These are phyloP conservation scores for Alternaria hordeiaustralica DNA, from an alignment of 2,329 filamentous ascomycete species.

Conservation along the genomic window DNA sequence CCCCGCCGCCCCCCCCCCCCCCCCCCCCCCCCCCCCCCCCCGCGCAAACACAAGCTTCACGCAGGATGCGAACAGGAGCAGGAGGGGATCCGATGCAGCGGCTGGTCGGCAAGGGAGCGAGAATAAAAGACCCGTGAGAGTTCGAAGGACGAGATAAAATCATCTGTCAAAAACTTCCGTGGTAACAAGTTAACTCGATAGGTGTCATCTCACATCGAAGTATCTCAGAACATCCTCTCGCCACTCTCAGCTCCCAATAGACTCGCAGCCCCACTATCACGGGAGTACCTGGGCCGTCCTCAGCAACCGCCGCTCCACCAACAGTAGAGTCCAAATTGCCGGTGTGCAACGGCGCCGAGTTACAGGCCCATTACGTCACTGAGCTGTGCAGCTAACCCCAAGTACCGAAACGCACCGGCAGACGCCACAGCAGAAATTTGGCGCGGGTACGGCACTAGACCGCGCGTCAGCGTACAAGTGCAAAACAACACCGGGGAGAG, in stretches of 20 bases:
- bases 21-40: too few relatives aligned
- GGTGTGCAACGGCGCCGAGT: not conserved
- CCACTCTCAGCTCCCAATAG: not conserved
- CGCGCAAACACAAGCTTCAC: not conserved
- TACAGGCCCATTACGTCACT: not conserved
- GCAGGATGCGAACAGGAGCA: not conserved
- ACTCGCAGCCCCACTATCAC: not conserved
- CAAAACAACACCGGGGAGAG: not conserved
- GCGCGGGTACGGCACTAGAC: not conserved
- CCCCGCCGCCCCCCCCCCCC: too few relatives aligned
- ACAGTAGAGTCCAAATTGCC: not conserved
- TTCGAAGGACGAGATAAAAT: not conserved
- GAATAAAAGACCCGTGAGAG: not conserved
- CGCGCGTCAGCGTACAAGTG: not conserved
- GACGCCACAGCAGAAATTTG: not conserved
- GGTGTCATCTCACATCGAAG: too few relatives aligned
- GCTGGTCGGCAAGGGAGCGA: not conserved
- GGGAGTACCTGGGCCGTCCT: not conserved
- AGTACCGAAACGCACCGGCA: slow-evolving; percentile 3
- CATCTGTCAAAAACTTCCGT: not conserved
- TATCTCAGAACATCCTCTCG: not conserved
- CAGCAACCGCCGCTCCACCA: not conserved
- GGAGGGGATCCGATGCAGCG: not conserved
- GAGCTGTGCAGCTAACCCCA: not conserved
- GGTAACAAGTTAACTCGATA: not conserved